These are phyloP conservation scores for Solanum peruvianum DNA, from an alignment of 257 asterid genomes.

Conservation along the genomic window DNA sequence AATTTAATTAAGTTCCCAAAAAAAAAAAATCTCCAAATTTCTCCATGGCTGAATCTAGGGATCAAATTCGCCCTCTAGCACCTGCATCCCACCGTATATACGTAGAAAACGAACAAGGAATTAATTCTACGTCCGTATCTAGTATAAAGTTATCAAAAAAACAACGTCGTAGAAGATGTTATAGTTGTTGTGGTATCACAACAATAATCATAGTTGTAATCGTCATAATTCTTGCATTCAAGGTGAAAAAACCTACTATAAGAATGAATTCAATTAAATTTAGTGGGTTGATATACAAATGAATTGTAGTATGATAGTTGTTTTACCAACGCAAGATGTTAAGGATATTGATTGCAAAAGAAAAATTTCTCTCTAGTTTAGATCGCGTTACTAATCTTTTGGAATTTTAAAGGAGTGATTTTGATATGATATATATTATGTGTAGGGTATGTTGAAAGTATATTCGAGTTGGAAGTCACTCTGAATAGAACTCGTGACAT, in stretches of 20 bases:
- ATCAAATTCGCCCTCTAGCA: not conserved
- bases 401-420: not conserved
- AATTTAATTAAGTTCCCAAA: not conserved
- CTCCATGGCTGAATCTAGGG: not conserved
- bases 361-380: not conserved
- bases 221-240: slow-evolving; percentile 5
- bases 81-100: not conserved
- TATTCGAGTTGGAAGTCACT: not conserved
- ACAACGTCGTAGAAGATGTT: slow-evolving; percentile 10
- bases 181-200: slow-evolving; percentile 16
- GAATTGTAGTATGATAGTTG: slow-evolving; percentile 12
- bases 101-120: not conserved
- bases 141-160: not conserved
- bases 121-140: not conserved
- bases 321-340: slow-evolving; percentile 1
- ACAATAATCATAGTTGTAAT: not conserved
- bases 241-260: slow-evolving; percentile 9
- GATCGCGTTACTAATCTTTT: not conserved
- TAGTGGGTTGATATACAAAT: slow-evolving; percentile 4
- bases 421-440: not conserved
- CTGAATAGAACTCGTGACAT: not conserved
- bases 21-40: not conserved
- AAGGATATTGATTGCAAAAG: slow-evolving; percentile 12
- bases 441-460: not conserved
- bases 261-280: slow-evolving; percentile 4